These are phyloP conservation scores for Macrophomina pseudophaseolina DNA, from an alignment of 2,329 filamentous ascomycete species.

Conservation along the genomic window DNA sequence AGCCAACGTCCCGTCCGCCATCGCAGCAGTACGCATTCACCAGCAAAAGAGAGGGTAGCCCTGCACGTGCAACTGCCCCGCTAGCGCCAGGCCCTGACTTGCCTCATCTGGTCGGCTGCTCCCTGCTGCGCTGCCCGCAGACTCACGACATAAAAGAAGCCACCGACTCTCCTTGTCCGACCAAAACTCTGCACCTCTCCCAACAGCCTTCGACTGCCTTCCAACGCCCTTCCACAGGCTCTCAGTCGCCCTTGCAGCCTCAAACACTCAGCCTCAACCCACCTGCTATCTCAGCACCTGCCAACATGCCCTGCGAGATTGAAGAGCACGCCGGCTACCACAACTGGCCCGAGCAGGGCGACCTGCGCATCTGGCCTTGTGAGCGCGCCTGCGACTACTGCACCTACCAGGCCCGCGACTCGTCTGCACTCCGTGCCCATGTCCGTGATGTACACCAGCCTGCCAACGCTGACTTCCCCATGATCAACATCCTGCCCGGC, in stretches of 20 bases:
- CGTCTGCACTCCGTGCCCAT: conserved; percentile 14
- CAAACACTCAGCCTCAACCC: not conserved
- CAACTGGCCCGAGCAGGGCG: conserved; percentile 25
- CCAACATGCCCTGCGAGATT: conserved; percentile 18
- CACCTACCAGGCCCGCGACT: conserved; percentile 21
- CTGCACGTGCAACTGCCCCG: not conserved
- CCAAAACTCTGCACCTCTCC: conserved; percentile 14
- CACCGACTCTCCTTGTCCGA: not conserved
- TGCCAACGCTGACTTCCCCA: conserved; percentile 2
- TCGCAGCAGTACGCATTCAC: not conserved
- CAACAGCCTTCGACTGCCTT: not conserved
- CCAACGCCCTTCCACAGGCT: not conserved
- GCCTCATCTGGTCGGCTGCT: not conserved
- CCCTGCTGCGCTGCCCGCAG: not conserved
- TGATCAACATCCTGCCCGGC: conserved; percentile 9
- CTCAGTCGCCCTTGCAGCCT: not conserved
- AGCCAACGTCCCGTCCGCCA: not conserved
- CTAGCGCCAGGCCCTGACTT: not conserved
- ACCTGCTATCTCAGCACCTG: not conserved
- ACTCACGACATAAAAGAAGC: not conserved
- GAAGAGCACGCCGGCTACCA: conserved; percentile 13
- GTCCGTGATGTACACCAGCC: conserved; percentile 21
- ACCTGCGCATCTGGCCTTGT: conserved; percentile 25
- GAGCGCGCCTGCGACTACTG: conserved; percentile 26
- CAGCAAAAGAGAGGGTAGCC: not conserved